phyloP scores from a whole-genome alignment of 2,329 filamentous ascomycete species.

The Colletotrichum sp. region DNA sequence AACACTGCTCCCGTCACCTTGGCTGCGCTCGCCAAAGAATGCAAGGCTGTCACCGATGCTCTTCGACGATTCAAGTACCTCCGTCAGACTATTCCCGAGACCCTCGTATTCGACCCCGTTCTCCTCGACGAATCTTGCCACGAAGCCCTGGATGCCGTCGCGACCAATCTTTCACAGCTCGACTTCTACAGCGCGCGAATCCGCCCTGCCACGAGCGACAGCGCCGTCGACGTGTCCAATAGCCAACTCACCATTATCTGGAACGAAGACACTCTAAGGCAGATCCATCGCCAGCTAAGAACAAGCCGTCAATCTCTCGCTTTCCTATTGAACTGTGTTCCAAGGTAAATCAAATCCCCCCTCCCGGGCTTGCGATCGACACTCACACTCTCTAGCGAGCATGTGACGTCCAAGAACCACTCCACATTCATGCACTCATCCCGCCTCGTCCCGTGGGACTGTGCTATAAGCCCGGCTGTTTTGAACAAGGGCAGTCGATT shows the following conservation, averaged over 20 bases:
- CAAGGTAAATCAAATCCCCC: not conserved
- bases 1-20: slow-evolving; percentile 25
- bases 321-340: slow-evolving; percentile 20
- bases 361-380: too few relatives aligned
- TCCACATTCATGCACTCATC: slow-evolving; percentile 19
- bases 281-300: slow-evolving; percentile 1
- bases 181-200: slow-evolving; percentile 11
- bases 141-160: slow-evolving; percentile 10
- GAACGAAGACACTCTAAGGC: slow-evolving; percentile 20
- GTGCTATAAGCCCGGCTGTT: slow-evolving; percentile 17
- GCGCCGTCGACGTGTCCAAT: slow-evolving; percentile 5
- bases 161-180: slow-evolving; percentile 1
- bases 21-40: slow-evolving; percentile 23
- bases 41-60: slow-evolving; percentile 10
- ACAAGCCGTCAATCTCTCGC: slow-evolving; percentile 13
- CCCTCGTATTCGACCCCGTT: not conserved
- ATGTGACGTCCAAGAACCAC: slow-evolving; percentile 17
- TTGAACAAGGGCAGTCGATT: slow-evolving; percentile 20
- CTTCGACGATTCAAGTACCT: slow-evolving; percentile 14
- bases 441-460: slow-evolving; percentile 10
- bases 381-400: not conserved
- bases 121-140: slow-evolving; percentile 15
- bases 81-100: not conserved
- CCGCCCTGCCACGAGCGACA: slow-evolving; percentile 1
- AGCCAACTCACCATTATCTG: slow-evolving; percentile 22